Evolutionary conservation across 257 asterid species (phyloP), one percentile per base, ranked within the genome.

Genomic region (Haberlea rhodopensis): DNA sequence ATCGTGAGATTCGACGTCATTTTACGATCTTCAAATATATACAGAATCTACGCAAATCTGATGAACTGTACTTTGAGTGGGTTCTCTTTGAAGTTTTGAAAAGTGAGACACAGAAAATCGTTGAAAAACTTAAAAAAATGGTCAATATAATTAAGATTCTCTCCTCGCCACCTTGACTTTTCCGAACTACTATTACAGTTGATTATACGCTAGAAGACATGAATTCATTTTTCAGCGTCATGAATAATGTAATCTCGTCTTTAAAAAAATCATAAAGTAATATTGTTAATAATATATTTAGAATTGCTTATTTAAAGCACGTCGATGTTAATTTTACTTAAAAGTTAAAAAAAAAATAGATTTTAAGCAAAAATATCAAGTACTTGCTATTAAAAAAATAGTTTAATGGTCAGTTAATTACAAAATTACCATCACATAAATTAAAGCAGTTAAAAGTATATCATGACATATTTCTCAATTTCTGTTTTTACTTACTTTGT

Each of bases 131-230:
- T n/a, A 0, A 8, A 20, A 59, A 31, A 20, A 3, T 60, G 31
- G 15, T 8, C 8, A 24, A 29, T 13, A 62, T 13, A 23, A 24
- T 62, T 37, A 27, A 19, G 40, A 52, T 64, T 63, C 27, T 51
- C 51, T 28, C 34, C 69, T 32, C 40, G 2, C 11, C 16, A 65
- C 53, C 61, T 65, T 64, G 60, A 51, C 60, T 65, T 53, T 52
- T 40, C 52, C 48, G 18, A 52, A 51, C n/a, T n/a, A 31, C 28
- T 22, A 46, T 7, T 51, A 29, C 28, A 4, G 13, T n/a, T 19
- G 1, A 32, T 32, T 32, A 21, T 11, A 31, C 21, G 21, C 8
- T 28, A 28, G 5, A 5, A 32, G 69, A 31, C 69, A 49, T 20
- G 11, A 19, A 22, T 59, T 32, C 19, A 32, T 59, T 59, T 59